Percentiles rank a stretch among this genome's conserved stretches.
phyloP scores from a whole-genome alignment of 352 stramenopile species.

The Lagenidium sp. region DNA sequence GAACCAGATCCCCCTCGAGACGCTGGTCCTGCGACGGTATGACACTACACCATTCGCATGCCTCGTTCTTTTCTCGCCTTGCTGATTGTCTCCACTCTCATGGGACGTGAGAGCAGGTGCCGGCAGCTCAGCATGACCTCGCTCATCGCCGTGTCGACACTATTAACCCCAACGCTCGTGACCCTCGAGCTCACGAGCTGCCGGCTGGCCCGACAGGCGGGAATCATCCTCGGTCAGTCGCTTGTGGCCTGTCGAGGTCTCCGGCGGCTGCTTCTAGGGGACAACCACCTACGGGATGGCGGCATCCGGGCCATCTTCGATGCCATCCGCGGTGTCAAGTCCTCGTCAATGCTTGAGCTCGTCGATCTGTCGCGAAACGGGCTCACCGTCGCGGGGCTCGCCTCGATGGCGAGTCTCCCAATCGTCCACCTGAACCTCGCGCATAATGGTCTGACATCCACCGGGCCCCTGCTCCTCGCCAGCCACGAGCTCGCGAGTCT shows the following conservation, averaged over 20 bases:
- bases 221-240: conserved; percentile 51
- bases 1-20: background rate
- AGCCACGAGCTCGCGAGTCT: conserved; percentile 18
- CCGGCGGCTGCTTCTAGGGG: conserved; percentile 21
- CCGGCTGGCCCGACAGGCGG: conserved; percentile 37
- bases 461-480: conserved; percentile 15
- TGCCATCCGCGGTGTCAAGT: conserved; percentile 7
- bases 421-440: conserved; percentile 13
- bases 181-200: conserved; percentile 41
- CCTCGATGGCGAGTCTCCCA: conserved; percentile 15
- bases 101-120: conserved; percentile 17
- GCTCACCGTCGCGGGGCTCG: conserved; percentile 24
- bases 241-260: conserved; percentile 23
- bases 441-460: conserved; percentile 25
- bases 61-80: background rate
- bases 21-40: background rate
- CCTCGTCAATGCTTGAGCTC: conserved; percentile 18
- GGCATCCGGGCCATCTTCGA: conserved; percentile 39
- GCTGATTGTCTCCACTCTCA: background rate
- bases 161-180: conserved; percentile 16
- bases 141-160: conserved; percentile 30
- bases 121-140: conserved; percentile 49
- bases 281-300: conserved; percentile 50
- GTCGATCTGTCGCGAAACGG: conserved; percentile 39
- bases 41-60: background rate